phyloP scores from a whole-genome alignment of 139 green algal genomes.

The Picochlorum sp. region DNA sequence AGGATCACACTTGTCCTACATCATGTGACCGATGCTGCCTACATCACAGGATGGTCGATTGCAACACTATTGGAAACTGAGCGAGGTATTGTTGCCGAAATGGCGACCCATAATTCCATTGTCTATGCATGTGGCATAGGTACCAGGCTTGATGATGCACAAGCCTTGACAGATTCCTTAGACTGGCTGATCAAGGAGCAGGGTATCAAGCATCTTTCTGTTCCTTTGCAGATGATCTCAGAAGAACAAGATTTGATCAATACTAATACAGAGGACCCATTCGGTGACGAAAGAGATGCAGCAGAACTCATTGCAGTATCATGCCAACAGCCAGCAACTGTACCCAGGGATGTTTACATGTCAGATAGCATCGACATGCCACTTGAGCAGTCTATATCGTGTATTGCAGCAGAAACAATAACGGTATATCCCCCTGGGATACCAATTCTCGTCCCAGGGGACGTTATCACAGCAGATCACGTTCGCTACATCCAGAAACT shows the following conservation, averaged over 20 bases:
- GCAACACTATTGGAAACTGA: slow-evolving; percentile 42
- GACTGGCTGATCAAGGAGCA: slow-evolving; percentile 5
- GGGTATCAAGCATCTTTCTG: no score
- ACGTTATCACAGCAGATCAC: slow-evolving; percentile 36
- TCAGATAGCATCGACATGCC: no score
- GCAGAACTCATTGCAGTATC: no score
- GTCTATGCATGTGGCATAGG: slow-evolving; percentile 65
- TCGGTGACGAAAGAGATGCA: no score
- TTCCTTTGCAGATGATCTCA: no score
- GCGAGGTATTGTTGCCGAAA: slow-evolving; percentile 64
- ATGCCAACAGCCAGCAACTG: no score
- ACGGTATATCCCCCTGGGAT: slow-evolving; percentile 87
- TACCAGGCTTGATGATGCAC: slow-evolving; percentile 29
- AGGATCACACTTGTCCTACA: slow-evolving; percentile 58
- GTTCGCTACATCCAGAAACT: not conserved
- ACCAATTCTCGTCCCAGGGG: slow-evolving; percentile 67
- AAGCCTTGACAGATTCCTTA: slow-evolving; percentile 34
- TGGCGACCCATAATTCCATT: slow-evolving; percentile 56
- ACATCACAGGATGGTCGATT: slow-evolving; percentile 41
- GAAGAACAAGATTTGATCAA: no score
- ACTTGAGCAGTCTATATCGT: no score
- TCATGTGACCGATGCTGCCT: slow-evolving; percentile 1
- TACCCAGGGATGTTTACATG: no score
- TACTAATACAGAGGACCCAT: no score
- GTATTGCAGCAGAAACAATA: slow-evolving; percentile 63